Percentiles rank a stretch among this genome's conserved stretches.
Conservation (phyloP, 148 eudicot species). For the Rhododendron williamsianum region DNA sequence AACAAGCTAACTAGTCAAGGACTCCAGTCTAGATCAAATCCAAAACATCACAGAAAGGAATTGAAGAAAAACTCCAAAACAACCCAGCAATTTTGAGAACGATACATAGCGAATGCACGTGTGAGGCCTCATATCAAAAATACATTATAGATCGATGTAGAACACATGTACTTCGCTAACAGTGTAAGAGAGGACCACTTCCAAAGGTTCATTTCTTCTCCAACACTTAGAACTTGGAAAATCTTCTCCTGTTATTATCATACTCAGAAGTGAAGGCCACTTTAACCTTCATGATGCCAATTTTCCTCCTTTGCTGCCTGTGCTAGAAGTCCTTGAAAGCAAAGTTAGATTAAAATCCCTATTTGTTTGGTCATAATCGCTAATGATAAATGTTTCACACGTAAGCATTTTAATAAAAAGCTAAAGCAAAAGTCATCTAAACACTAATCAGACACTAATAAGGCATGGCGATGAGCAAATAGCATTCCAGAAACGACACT, state of each 20-base stretch:
- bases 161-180: too few species aligned
- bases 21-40: background rate
- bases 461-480: background rate
- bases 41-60: background rate
- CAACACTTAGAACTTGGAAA: background rate
- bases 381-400: background rate
- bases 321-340: background rate
- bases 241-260: background rate
- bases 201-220: slow-evolving; percentile 1
- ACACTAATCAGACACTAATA: background rate
- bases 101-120: background rate
- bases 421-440: background rate
- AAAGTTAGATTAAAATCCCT: background rate
- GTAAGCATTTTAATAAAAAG: background rate
- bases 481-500: too few species aligned
- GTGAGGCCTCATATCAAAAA: background rate
- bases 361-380: background rate
- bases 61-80: background rate
- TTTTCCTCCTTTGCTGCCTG: background rate
- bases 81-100: background rate
- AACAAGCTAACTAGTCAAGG: background rate
- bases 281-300: background rate
- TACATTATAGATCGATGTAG: too few species aligned
- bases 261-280: background rate
- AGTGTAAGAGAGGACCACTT: background rate